phyloP scores from a whole-genome alignment of 768 basidiomycete genomes.

The Calocybe indica region DNA sequence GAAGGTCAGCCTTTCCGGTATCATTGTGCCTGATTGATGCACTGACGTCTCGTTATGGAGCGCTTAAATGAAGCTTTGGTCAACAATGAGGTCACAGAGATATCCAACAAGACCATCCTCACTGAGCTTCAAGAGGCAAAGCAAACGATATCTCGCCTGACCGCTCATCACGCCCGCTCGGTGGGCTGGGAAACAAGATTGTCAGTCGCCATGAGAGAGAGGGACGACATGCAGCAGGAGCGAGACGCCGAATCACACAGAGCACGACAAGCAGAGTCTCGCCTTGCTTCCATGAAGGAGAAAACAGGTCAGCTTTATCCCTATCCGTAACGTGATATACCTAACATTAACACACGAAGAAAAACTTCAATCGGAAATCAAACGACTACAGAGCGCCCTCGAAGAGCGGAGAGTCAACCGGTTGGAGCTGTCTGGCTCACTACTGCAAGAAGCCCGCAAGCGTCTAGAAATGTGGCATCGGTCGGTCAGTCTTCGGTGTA shows the following conservation, averaged over 20 bases:
- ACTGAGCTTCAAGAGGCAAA: slow-evolving; percentile 74
- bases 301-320: slow-evolving; percentile 46
- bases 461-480: slow-evolving; percentile 57
- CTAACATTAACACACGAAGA: slow-evolving; percentile 29
- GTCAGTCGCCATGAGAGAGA: slow-evolving; percentile 60
- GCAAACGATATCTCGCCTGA: slow-evolving; percentile 58
- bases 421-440: slow-evolving; percentile 59
- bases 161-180: slow-evolving; percentile 62
- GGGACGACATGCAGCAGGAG: slow-evolving; percentile 83
- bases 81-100: slow-evolving; percentile 77
- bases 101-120: slow-evolving; percentile 66
- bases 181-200: slow-evolving; percentile 67
- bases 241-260: slow-evolving; percentile 64
- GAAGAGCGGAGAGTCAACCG: slow-evolving; percentile 56
- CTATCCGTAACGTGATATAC: neutral
- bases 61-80: slow-evolving; percentile 73
- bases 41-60: slow-evolving; percentile 26
- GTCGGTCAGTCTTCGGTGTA: slow-evolving; percentile 33
- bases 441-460: slow-evolving; percentile 59
- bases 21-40: no score
- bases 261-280: slow-evolving; percentile 62
- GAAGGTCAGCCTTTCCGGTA: slow-evolving; percentile 33
- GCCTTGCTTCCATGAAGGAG: slow-evolving; percentile 58
- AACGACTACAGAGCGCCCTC: slow-evolving; percentile 55
- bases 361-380: slow-evolving; percentile 65